phyloP scores from a whole-genome alignment of 257 asterid genomes.

The Petrea volubilis region DNA sequence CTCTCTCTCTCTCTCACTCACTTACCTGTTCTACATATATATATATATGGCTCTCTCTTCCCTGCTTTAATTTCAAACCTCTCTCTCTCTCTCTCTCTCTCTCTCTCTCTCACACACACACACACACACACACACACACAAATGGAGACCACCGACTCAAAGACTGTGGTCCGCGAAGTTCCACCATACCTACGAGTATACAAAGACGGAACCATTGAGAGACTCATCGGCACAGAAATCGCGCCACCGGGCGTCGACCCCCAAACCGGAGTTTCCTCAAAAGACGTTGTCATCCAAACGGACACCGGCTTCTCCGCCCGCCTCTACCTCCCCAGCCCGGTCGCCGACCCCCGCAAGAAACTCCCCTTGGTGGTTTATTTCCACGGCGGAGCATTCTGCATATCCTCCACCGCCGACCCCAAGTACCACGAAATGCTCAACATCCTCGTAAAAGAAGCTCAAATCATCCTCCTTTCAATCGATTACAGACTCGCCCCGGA shows the following conservation, averaged over 20 bases:
- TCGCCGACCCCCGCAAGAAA: conserved; percentile 12
- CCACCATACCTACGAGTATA: conserved; percentile 59
- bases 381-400: conserved; percentile 80
- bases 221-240: conserved; percentile 52
- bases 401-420: conserved; percentile 58
- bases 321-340: conserved; percentile 46
- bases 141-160: conserved; percentile 41
- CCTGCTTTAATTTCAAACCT: not conserved
- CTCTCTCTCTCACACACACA: too few species aligned
- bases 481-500: conserved; percentile 70
- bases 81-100: too few species aligned
- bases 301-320: conserved; percentile 52
- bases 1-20: too few species aligned
- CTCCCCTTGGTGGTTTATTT: conserved; percentile 70
- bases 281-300: conserved; percentile 44
- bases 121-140: not conserved
- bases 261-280: conserved; percentile 51
- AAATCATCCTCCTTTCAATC: conserved; percentile 47
- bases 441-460: conserved; percentile 43
- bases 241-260: conserved; percentile 47
- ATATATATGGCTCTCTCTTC: not conserved
- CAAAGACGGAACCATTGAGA: conserved; percentile 55
- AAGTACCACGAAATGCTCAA: conserved; percentile 55
- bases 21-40: too few species aligned
- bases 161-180: conserved; percentile 40